A percentile compares a stretch with the other conserved stretches of the same genome.
Evolutionary conservation across 768 basidiomycete species (phyloP).

Genomic region (Hypsizygus marmoreus): DNA sequence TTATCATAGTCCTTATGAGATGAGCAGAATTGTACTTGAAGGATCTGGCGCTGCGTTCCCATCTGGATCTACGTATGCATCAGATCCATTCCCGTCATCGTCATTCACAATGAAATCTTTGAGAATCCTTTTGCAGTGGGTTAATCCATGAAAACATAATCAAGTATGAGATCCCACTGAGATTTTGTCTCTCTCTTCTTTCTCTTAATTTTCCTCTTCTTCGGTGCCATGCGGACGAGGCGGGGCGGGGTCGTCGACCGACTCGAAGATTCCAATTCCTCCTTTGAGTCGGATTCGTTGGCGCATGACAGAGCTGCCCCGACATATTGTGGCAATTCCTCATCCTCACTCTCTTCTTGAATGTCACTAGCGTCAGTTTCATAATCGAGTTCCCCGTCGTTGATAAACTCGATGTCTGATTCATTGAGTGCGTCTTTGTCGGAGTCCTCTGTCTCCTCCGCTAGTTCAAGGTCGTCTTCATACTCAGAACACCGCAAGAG

Average conservation of each 20-base stretch:
- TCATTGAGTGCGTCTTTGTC: background rate
- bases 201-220: background rate
- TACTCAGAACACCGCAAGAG: background rate
- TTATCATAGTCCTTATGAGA: background rate
- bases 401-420: background rate
- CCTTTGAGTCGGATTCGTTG: no score
- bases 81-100: background rate
- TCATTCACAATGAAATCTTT: background rate
- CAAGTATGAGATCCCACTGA: background rate
- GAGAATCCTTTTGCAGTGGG: background rate
- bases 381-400: no score
- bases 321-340: background rate
- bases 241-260: background rate
- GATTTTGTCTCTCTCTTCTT: background rate
- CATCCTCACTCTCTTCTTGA: background rate
- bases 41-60: background rate
- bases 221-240: no score
- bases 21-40: background rate
- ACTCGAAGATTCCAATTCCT: background rate
- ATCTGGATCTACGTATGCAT: conserved; percentile 1
- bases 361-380: no score
- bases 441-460: background rate
- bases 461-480: conserved; percentile 8
- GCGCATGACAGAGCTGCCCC: background rate
- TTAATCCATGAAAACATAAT: background rate